phyloP scores from a whole-genome alignment of 164 flowering plant species.

The Piper longum region DNA sequence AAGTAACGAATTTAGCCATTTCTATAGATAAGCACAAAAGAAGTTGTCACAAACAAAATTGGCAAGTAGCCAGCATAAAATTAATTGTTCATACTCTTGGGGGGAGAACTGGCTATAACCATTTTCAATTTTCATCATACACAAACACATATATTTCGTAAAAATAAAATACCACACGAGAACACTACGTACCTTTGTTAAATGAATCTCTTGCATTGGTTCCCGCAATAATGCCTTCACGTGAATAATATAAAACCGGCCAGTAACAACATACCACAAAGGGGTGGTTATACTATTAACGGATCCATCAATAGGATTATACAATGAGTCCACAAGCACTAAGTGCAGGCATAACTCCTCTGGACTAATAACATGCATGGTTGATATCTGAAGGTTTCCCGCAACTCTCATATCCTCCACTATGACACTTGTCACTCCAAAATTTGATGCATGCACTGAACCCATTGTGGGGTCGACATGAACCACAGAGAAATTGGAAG shows the following conservation, averaged over 20 bases:
- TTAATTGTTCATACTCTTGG: too few species aligned
- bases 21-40: too few species aligned
- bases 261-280: conserved; percentile 62
- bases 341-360: conserved; percentile 45
- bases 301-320: conserved; percentile 43
- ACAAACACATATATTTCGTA: too few species aligned
- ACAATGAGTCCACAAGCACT: conserved; percentile 37
- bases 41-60: too few species aligned
- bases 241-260: conserved; percentile 50
- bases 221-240: conserved; percentile 56
- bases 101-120: too few species aligned
- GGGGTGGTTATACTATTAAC: conserved; percentile 29
- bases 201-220: conserved; percentile 49
- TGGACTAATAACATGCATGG: conserved; percentile 76
- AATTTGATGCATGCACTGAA: conserved; percentile 31
- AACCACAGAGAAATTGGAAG: conserved; percentile 60
- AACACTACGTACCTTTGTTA: conserved; percentile 42
- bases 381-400: conserved; percentile 67
- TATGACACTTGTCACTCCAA: conserved; percentile 54
- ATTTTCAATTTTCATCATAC: too few species aligned
- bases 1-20: too few species aligned
- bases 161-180: not conserved
- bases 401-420: conserved; percentile 82
- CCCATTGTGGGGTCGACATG: conserved; percentile 50
- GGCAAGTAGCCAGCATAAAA: too few species aligned